Evolutionary conservation across 148 eudicot genomes (phyloP), one percentile per base, ranked within the genome.

Genomic region (Chenopodium quinoa): DNA sequence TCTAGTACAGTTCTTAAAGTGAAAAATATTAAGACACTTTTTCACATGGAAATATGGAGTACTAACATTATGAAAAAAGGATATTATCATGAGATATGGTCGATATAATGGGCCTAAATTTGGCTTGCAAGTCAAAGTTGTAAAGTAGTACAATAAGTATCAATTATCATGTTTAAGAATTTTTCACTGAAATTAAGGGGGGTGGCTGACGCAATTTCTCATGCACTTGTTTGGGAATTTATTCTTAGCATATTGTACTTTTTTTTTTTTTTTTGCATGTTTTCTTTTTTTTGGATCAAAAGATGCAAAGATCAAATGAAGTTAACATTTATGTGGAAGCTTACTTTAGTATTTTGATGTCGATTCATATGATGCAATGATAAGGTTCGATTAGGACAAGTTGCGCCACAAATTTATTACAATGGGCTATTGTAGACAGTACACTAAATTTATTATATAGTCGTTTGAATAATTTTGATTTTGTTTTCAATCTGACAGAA

Each of bases 41-140:
- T 31, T 54, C 52, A 58, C 31, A 25, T 74, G 40, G 69, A 67
- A 78, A 50, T 12, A 50, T 83, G 72, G 71, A 75, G 40, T 68
- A 66, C 60, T 79, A 75, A 75, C 73, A 75, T 75, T 6, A 37
- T 37, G 44, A 37, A 37, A 72, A 75, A 56, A 62, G 44, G 16
- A 2, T 65, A 7, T 80, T 79, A 66, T 72, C 62, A 25, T 73
- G 19, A 70, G 7, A 64, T 71, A 4, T 47, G 64, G 47, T 48
- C 9, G 74, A 56, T 50, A 71, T 71, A n/a, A 80, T 73, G 46
- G 77, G 70, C 56, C 9, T 11, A 70, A 71, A 48, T 78, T 9
- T 37, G 44, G 58, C 60, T 0, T 4, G 29, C 4, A 75, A 79
- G 79, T 83, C 82, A 74, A 83, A 7, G 9, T 79, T 75, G 29